Evolutionary conservation across 2,329 filamentous ascomycete species (phyloP).

Genomic region (Boeremia lycopersici): DNA sequence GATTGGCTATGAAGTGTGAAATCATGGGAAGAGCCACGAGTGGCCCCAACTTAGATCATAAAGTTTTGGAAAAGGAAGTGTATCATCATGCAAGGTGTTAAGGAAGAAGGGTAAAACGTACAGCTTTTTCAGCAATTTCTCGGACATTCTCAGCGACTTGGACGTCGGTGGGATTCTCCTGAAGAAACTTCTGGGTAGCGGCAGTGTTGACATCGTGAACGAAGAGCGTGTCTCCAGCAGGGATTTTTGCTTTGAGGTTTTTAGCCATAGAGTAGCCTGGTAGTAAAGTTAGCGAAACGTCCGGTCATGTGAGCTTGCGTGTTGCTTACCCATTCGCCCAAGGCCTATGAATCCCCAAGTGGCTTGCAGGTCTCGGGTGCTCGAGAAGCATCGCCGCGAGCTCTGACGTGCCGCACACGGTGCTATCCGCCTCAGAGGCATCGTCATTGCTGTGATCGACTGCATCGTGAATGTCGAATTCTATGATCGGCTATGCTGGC

Average conservation of each 20-base stretch:
- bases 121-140: constrained; percentile 70
- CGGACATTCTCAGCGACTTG: constrained; percentile 62
- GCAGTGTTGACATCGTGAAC: constrained; percentile 70
- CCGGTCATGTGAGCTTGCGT: constrained; percentile 27
- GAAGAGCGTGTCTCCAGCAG: constrained; percentile 65
- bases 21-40: constrained; percentile 65
- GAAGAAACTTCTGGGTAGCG: constrained; percentile 61
- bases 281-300: constrained; percentile 17
- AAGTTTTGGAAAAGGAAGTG: constrained; percentile 51
- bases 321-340: constrained; percentile 55
- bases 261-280: constrained; percentile 74
- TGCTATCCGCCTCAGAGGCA: constrained; percentile 33
- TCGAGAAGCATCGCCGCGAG: constrained; percentile 52
- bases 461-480: constrained; percentile 34
- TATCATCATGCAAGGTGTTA: constrained; percentile 56
- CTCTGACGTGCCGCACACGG: constrained; percentile 24
- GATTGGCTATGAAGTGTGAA: constrained; percentile 73
- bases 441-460: constrained; percentile 34
- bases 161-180: constrained; percentile 61
- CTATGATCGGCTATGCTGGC: constrained; percentile 18
- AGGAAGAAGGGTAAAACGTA: constrained; percentile 51
- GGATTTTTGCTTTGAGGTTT: constrained; percentile 71
- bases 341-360: constrained; percentile 59
- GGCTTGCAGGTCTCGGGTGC: constrained; percentile 48
- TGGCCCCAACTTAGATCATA: constrained; percentile 78